Base-by-base conservation (phyloP, 495 filamentous ascomycete species). In the Aspergillus sclerotiicarbonarius region DNA sequence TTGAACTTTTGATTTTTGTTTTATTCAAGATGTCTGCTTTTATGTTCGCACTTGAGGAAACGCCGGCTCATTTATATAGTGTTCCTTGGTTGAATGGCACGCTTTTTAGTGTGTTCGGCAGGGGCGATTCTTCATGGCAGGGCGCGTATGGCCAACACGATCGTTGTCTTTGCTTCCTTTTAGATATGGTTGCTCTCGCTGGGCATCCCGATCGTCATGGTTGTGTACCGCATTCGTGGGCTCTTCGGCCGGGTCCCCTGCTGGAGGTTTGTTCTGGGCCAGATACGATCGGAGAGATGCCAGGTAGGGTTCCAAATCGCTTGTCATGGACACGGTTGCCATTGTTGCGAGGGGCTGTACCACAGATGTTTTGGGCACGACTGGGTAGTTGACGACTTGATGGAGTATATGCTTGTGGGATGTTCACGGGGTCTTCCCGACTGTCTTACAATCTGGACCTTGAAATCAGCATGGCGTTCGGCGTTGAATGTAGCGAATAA, bases 81-180 rank as follows among this genome's bases (percentile, higher is more conserved):
- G 20, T 74, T 78, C 58, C 61, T 77, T 37, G 76, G 76, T 47
- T 78, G 18, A 43, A 21, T 29, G 50, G 7, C 32, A 31, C 19
- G 20, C 33, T 47, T 35, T 48, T 46, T 54, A 57, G 16, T 31
- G 37, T 15, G 45, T 29, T 18, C 18, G 51, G n/a, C 12, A 53
- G 21, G 52, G 15, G 32, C 19, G 15, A 32, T 52, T 33, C 29
- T 48, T 43, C 32, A 19, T 46, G 5, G 10, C 12, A 21, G 39
- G 35, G 35, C 15, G n/a, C 8, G 9, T 37, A 10, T 32, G 45
- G 15, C 49, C 56, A 48, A 44, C 20, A 39, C 37, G 35, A 29
- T 20, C 29, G n/a, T n/a, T 51, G 8, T 33, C 48, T 29, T 43
- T 53, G 10, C 10, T 25, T 29, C 21, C 47, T 50, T 51, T 32